Evolutionary conservation across 2,329 filamentous ascomycete species (phyloP), one percentile per base, ranked within the genome.

Genomic region (Chaetoscypha palmicola): DNA sequence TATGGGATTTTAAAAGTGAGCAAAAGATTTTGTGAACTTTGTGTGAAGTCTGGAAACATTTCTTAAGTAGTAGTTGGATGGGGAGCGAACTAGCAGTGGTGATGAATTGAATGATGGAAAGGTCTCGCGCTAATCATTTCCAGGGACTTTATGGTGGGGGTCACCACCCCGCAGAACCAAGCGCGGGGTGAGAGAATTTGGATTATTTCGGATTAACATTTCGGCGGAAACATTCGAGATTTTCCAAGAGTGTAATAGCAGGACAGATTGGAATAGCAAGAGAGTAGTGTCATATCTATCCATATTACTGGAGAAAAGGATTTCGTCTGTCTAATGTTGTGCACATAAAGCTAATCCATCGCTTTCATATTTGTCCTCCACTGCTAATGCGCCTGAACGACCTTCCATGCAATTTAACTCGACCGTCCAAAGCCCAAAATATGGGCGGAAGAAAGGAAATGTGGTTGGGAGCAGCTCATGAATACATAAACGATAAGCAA

Each of bases 351-450:
- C 46, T 41, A 45, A 53, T 45, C 40, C 51, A 39, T 43, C 41
- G 41, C 38, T 16, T 49, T 49, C 37, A 39, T 39, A 20, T 39
- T 23, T 12, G 43, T 49, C 48, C 50, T 51, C 50, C 53, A 33
- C 51, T 49, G 44, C 41, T 48, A 43, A 54, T 59, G 46, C 58
- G 58, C 58, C 59, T 40, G 53, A 62, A 62, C 58, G 57, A 59
- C 59, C 59, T 58, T 56, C 59, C 53, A 41, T 62, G 58, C 59
- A 59, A 60, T 59, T 52, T 61, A 50, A 54, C 47, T 52, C 41
- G 31, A 52, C 36, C 47, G 47, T 51, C 50, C 52, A 41, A 28
- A 28, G 12, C 36, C 39, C 36, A 35, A 36, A 49, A 48, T 39
- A 3, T 23, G 17, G 20, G 21, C 16, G 32, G 24, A 16, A 44